Base-by-base conservation (phyloP, 306 rosid genomes). In the Castanea mollissima region DNA sequence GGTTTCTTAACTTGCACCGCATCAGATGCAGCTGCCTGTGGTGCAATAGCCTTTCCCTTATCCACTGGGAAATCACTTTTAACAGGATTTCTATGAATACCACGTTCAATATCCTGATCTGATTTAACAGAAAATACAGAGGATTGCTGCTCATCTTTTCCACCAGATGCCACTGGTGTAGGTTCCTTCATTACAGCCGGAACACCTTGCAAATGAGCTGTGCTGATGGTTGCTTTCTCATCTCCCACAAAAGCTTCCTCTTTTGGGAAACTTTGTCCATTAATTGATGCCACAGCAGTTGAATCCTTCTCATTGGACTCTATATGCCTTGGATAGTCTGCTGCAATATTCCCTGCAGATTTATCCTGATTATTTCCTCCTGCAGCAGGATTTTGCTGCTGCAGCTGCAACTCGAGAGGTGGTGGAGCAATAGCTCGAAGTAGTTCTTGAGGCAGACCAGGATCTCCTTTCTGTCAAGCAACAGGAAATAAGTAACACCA, bases 391-490 rank as follows among this genome's bases (percentile, higher is more conserved):
- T 60, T 76, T 73, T 88, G 89, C 91, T 88, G 94, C 85, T 81
- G 96, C 78, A 69, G 81, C 72, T 87, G 97, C 81, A 82, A 70
- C 80, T 92, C 98, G 71, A 95, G 95, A 23, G 98, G 93, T 19
- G 98, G 98, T 51, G 99, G 99, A 83, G 62, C 84, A 77, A 95
- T 92, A 78, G 99, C 91, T 76, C 81, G 89, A 70, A 95, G 92
- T 83, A 95, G 98, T 82, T 95, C 99, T 84, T 92, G 98, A 13
- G 99, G 99, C 2, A 95, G 96, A 29, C 91, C 82, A 70, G 92
- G 87, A 83, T 92, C 99, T 82, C 97, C 99, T 91, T 91, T 95
- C 99, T 95, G 85, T 68, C 81, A 87, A 80, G 75, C 75, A 83
- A 85, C 73, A 83, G 74, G 44, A 72, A 79, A 77, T 63, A 57